Evolutionary conservation across 345 rosid species (phyloP).

Genomic region (Bruguiera parviflora): DNA sequence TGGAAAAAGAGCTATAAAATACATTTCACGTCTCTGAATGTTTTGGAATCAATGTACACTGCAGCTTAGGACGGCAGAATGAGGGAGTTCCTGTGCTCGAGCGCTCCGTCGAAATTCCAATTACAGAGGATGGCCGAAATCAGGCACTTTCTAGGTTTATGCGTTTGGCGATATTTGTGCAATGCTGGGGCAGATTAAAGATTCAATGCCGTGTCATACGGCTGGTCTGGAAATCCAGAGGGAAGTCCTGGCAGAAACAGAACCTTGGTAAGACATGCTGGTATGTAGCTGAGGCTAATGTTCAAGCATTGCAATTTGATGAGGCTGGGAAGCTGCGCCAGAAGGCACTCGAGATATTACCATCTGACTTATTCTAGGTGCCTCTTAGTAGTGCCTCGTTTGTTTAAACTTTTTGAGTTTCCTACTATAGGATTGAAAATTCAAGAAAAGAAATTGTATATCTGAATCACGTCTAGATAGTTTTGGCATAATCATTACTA

Average conservation of each 20-base stretch:
- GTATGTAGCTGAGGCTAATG: slow-evolving; percentile 81
- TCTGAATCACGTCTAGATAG: no score
- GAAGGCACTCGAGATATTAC: slow-evolving; percentile 57
- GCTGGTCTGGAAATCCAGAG: slow-evolving; percentile 90
- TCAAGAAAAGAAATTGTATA: no score
- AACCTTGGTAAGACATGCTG: slow-evolving; percentile 73
- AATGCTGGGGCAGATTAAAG: slow-evolving; percentile 74
- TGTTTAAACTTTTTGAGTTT: no score
- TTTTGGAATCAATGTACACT: slow-evolving; percentile 62
- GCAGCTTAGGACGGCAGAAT: slow-evolving; percentile 53
- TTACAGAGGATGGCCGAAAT: slow-evolving; percentile 63
- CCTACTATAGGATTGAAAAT: no score
- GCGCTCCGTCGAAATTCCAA: slow-evolving; percentile 70
- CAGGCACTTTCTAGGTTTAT: slow-evolving; percentile 91
- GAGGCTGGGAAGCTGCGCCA: slow-evolving; percentile 78
- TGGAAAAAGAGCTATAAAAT: no score
- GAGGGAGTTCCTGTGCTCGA: slow-evolving; percentile 83
- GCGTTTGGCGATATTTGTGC: slow-evolving; percentile 87
- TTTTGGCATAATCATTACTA: no score
- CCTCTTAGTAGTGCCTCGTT: no score
- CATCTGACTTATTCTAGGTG: no score
- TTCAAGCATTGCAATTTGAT: slow-evolving; percentile 78
- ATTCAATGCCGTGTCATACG: slow-evolving; percentile 64
- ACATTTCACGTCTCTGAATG: slow-evolving; percentile 72
- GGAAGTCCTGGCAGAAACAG: slow-evolving; percentile 74